Evolutionary conservation across 192 early-diverging fungal species (phyloP).

Genomic region (Chytriomyces sp.): DNA sequence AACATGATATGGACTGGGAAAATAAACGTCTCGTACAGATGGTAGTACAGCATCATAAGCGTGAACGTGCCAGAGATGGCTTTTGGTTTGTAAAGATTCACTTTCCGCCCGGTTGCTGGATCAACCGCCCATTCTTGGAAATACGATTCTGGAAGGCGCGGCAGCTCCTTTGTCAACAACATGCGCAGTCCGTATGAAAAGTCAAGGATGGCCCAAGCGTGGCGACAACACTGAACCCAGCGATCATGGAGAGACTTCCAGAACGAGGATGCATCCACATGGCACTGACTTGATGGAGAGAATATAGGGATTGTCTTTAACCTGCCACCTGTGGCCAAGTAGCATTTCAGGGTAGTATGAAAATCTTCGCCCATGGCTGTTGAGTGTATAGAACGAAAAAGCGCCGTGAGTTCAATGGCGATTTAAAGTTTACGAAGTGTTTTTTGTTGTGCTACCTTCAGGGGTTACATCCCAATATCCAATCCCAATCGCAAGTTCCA

Average conservation of each 20-base stretch:
- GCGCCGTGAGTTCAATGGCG: too few species aligned
- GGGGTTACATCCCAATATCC: conserved; percentile 61
- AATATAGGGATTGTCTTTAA: conserved; percentile 55
- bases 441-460: conserved; percentile 25
- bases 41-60: background rate
- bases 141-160: conserved; percentile 10
- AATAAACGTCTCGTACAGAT: background rate
- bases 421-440: too few species aligned
- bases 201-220: conserved; percentile 66
- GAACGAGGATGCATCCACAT: conserved; percentile 54
- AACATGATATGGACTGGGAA: background rate
- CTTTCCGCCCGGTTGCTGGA: background rate
- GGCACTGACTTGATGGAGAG: conserved; percentile 61
- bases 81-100: conserved; percentile 33
- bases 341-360: conserved; percentile 64
- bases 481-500: conserved; percentile 58
- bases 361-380: conserved; percentile 61
- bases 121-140: conserved; percentile 12
- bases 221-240: conserved; percentile 64
- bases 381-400: too few species aligned
- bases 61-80: background rate
- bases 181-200: conserved; percentile 55
- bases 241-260: conserved; percentile 51
- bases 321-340: conserved; percentile 56
- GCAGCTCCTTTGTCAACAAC: conserved; percentile 20